These are phyloP conservation scores for Cyberlindnera mycetangii DNA, from an alignment of 805 yeast species.

Conservation along the genomic window DNA sequence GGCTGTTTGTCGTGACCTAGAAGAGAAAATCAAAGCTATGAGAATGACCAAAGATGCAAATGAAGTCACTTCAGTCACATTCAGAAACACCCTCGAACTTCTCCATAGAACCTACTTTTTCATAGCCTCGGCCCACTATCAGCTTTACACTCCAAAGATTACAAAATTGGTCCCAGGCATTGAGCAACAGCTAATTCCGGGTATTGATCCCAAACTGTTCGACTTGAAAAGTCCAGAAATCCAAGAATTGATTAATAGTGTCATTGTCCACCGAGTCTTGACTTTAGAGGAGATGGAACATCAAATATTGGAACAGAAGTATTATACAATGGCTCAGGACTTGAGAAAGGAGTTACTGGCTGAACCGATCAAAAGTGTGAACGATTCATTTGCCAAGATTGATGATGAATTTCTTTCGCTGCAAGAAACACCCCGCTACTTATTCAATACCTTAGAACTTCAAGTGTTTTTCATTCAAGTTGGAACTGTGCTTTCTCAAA, in stretches of 20 bases:
- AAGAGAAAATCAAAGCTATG: slow-evolving; percentile 10
- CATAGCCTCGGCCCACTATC: slow-evolving; percentile 71
- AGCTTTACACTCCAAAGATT: slow-evolving; percentile 39
- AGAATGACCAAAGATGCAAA: slow-evolving; percentile 18
- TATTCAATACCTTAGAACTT: slow-evolving; percentile 10
- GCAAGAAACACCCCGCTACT: not conserved
- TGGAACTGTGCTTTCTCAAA: slow-evolving; percentile 26
- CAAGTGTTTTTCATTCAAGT: slow-evolving; percentile 16
- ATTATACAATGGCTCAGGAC: slow-evolving; percentile 59
- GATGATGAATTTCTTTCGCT: slow-evolving; percentile 2
- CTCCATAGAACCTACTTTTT: slow-evolving; percentile 78
- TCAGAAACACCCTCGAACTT: slow-evolving; percentile 50
- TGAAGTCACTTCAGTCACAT: slow-evolving; percentile 20
- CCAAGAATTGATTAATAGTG: slow-evolving; percentile 24
- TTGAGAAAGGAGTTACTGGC: slow-evolving; percentile 51
- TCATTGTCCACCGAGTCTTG: slow-evolving; percentile 16
- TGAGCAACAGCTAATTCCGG: slow-evolving; percentile 11
- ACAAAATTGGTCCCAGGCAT: slow-evolving; percentile 28
- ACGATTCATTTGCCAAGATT: slow-evolving; percentile 7
- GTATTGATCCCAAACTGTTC: slow-evolving; percentile 16
- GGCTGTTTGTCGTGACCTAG: slow-evolving; percentile 25
- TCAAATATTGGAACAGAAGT: slow-evolving; percentile 46
- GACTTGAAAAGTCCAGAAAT: slow-evolving; percentile 1
- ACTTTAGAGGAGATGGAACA: slow-evolving; percentile 34
- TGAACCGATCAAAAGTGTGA: slow-evolving; percentile 28